phyloP scores from a whole-genome alignment of 176 grass and related monocot species.

The Metroxylon sagu region DNA sequence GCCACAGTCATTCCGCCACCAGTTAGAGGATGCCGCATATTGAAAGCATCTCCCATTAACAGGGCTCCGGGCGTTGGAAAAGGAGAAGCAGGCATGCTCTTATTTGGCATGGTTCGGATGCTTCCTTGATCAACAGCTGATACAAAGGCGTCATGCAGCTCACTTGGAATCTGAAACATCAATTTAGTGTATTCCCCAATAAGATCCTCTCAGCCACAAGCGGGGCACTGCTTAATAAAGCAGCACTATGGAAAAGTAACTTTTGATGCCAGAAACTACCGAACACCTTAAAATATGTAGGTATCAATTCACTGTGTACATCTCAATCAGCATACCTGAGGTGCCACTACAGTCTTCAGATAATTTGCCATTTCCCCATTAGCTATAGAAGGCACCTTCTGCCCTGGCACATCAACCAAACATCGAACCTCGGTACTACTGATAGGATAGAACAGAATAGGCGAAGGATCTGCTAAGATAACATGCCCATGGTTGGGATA shows the following conservation, averaged over 20 bases:
- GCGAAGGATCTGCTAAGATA: conserved; percentile 94
- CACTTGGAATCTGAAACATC: conserved; percentile 31
- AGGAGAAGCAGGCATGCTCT: conserved; percentile 86
- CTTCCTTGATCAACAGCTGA: conserved; percentile 75
- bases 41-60: conserved; percentile 97
- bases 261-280: too few relatives aligned
- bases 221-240: too few relatives aligned
- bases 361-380: conserved; percentile 92
- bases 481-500: conserved; percentile 86
- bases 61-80: conserved; percentile 87
- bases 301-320: too few relatives aligned
- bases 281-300: too few relatives aligned
- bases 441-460: conserved; percentile 95
- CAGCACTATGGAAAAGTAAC: too few relatives aligned
- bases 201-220: too few relatives aligned
- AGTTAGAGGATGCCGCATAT: conserved; percentile 94
- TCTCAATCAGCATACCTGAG: conserved; percentile 51
- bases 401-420: conserved; percentile 90
- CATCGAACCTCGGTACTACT: conserved; percentile 91
- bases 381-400: conserved; percentile 91
- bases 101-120: conserved; percentile 93
- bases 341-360: conserved; percentile 81
- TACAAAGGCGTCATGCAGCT: conserved; percentile 72
- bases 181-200: too few relatives aligned
- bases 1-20: conserved; percentile 98